Evolutionary conservation across 208 protist species (phyloP).

Genomic region (Entamoeba moshkovskii): DNA sequence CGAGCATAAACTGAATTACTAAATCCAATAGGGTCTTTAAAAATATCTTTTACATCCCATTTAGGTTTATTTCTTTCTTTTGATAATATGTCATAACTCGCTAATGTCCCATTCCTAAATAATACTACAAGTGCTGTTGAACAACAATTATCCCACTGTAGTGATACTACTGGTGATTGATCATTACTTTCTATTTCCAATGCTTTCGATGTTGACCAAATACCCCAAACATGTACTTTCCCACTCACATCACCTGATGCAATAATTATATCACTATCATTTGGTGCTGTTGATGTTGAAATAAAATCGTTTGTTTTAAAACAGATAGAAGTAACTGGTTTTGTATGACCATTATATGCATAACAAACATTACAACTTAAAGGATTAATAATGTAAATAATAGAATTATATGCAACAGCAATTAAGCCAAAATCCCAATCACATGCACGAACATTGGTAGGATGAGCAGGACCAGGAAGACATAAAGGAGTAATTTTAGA

Average conservation of each 20-base stretch:
- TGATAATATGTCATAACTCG: neutral
- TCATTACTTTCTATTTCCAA: neutral
- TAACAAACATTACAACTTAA: neutral
- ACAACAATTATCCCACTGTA: neutral
- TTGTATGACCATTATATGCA: neutral
- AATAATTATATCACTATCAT: neutral
- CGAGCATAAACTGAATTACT: neutral
- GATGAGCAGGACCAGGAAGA: neutral
- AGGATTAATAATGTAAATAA: neutral
- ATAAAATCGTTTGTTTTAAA: neutral
- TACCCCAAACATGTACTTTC: neutral
- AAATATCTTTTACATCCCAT: neutral
- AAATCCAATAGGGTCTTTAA: neutral
- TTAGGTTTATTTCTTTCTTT: neutral
- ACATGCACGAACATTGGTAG: neutral
- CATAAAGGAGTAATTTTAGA: neutral
- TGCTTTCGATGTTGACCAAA: neutral
- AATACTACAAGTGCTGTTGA: neutral
- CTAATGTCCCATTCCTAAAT: neutral
- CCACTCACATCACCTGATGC: neutral
- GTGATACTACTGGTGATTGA: neutral
- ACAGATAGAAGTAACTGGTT: neutral
- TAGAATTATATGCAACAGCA: neutral
- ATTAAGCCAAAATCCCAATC: neutral
- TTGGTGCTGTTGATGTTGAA: neutral